phyloP scores from a whole-genome alignment of 495 filamentous ascomycete species.

The Letharia columbiana region DNA sequence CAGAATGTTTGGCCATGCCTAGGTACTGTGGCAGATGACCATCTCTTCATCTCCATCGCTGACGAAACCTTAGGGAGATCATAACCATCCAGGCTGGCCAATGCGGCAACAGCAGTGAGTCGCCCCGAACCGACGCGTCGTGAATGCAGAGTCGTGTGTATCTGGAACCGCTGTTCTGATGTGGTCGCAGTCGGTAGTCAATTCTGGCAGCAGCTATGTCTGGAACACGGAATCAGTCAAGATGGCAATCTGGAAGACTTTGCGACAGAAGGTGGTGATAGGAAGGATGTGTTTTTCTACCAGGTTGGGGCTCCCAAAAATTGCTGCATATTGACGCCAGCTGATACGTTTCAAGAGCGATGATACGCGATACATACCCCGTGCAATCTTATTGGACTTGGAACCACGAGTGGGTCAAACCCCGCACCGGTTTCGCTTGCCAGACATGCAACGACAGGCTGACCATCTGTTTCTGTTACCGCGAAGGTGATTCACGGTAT shows the following conservation, averaged over 20 bases:
- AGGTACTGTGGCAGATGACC: slow-evolving; percentile 3
- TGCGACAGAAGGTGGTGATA: slow-evolving; percentile 90
- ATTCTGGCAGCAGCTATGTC: slow-evolving; percentile 96
- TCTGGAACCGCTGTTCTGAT: slow-evolving; percentile 14
- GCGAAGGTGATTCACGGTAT: slow-evolving; percentile 77
- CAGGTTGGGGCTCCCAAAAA: slow-evolving; percentile 27
- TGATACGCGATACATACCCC: slow-evolving; percentile 95
- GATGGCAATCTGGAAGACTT: slow-evolving; percentile 95
- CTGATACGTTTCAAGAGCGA: slow-evolving; percentile 51
- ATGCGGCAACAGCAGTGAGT: slow-evolving; percentile 96
- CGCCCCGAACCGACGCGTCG: slow-evolving; percentile 25
- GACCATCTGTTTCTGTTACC: not conserved
- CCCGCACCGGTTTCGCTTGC: not conserved
- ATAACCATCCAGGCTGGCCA: slow-evolving; percentile 99
- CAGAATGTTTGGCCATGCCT: slow-evolving; percentile 13
- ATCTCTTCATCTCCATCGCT: not conserved
- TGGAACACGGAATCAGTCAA: slow-evolving; percentile 94
- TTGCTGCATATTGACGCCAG: not conserved
- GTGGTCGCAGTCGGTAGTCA: slow-evolving; percentile 65
- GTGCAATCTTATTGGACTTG: slow-evolving; percentile 89
- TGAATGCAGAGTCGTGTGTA: slow-evolving; percentile 23
- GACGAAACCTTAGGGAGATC: slow-evolving; percentile 63
- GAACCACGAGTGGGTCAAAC: slow-evolving; percentile 69
- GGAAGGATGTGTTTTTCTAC: slow-evolving; percentile 99
- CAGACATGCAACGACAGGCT: not conserved